Evolutionary conservation across 192 early-diverging fungal species (phyloP).

Genomic region (Mortierella claussenii): DNA sequence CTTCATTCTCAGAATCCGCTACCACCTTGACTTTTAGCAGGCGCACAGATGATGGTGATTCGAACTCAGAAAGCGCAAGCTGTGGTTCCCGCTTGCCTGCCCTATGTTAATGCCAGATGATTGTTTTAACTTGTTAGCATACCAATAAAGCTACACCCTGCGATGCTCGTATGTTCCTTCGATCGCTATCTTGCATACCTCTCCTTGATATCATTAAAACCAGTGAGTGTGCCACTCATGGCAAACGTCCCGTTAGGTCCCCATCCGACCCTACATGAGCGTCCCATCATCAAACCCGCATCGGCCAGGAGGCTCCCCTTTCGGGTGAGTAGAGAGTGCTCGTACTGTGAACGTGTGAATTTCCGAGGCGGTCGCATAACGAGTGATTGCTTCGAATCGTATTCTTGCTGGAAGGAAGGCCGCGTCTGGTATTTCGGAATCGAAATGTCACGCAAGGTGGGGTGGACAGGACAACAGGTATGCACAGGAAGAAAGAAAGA

Average conservation of each 20-base stretch:
- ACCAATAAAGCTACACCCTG: too few relatives aligned
- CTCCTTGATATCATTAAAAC: conserved; percentile 30
- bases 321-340: conserved; percentile 43
- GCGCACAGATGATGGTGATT: conserved; percentile 7
- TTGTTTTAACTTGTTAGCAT: too few relatives aligned
- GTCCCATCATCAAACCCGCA: conserved; percentile 82
- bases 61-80: too few relatives aligned
- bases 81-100: too few relatives aligned
- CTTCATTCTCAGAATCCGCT: conserved; percentile 6
- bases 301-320: conserved; percentile 66
- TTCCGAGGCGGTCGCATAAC: conserved; percentile 27
- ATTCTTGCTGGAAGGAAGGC: conserved; percentile 41
- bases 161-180: too few relatives aligned
- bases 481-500: background rate
- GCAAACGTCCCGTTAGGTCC: conserved; percentile 79
- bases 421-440: conserved; percentile 32
- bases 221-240: conserved; percentile 56
- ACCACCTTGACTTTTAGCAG: conserved; percentile 20
- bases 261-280: conserved; percentile 89
- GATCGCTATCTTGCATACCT: too few relatives aligned
- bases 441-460: background rate
- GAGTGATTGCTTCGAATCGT: background rate
- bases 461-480: background rate
- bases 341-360: conserved; percentile 24
- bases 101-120: too few relatives aligned